Conservation (phyloP, 768 basidiomycete species). For the Serendipita vermifera region DNA sequence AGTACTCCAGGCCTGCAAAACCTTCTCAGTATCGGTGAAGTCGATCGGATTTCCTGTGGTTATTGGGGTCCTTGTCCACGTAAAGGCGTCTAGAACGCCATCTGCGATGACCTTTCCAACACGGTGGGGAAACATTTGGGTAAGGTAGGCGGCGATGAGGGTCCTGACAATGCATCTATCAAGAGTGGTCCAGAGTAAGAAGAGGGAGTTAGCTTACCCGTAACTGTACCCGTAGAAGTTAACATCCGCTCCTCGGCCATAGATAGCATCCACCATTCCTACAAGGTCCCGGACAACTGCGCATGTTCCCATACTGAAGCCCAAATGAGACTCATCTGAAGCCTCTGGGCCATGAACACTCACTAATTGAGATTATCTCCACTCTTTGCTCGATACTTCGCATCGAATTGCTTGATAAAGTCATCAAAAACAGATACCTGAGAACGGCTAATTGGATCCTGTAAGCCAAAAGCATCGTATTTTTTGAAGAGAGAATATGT, state of each 20-base stretch:
- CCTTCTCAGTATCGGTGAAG: not conserved
- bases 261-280: not conserved
- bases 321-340: not conserved
- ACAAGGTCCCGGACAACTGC: constrained; percentile 1
- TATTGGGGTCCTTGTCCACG: not conserved
- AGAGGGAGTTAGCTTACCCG: too few species aligned
- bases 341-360: not conserved
- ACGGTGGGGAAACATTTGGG: constrained; percentile 13
- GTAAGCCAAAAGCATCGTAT: too few species aligned
- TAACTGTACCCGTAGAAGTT: constrained; percentile 8
- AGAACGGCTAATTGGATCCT: too few species aligned
- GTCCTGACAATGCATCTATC: too few species aligned
- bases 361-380: constrained; percentile 3
- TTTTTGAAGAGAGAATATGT: too few species aligned
- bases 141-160: constrained; percentile 10
- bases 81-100: not conserved
- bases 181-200: too few species aligned
- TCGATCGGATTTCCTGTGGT: not conserved
- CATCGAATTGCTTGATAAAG: not conserved
- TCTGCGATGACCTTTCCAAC: constrained; percentile 10
- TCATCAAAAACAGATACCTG: constrained; percentile 4
- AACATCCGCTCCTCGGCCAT: not conserved
- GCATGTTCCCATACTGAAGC: not conserved
- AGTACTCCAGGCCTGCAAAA: not conserved
- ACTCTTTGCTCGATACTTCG: not conserved